phyloP scores from a whole-genome alignment of 768 basidiomycete genomes.

The Amanita rimosa region DNA sequence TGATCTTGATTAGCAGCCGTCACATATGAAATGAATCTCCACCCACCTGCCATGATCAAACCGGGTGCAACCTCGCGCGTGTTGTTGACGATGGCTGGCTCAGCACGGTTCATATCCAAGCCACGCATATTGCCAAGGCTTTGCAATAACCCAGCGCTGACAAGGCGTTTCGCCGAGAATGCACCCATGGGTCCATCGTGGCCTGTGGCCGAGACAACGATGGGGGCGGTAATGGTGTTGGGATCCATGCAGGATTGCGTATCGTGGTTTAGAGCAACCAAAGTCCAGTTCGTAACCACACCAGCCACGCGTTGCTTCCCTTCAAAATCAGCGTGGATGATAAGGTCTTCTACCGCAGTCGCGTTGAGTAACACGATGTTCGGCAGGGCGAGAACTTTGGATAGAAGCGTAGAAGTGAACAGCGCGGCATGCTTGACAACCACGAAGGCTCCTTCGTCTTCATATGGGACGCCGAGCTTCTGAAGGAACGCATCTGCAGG shows the following conservation, averaged over 20 bases:
- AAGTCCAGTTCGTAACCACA: conserved; percentile 42
- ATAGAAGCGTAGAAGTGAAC: conserved; percentile 69
- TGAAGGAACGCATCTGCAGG: conserved; percentile 63
- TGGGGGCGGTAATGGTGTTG: conserved; percentile 71
- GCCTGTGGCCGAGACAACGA: conserved; percentile 62
- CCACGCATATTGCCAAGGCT: conserved; percentile 74
- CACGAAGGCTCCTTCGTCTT: conserved; percentile 69
- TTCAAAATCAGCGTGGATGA: conserved; percentile 50
- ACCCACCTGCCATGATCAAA: conserved; percentile 60
- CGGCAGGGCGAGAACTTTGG: conserved; percentile 55
- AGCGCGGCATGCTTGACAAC: conserved; percentile 77
- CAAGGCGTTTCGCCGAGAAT: conserved; percentile 70
- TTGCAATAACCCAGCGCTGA: conserved; percentile 62
- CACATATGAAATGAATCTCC: background rate
- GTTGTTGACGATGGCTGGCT: conserved; percentile 68
- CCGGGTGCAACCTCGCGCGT: conserved; percentile 72
- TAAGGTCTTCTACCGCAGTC: conserved; percentile 73
- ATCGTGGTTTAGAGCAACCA: conserved; percentile 51
- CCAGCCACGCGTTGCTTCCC: conserved; percentile 38
- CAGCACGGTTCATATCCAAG: conserved; percentile 74
- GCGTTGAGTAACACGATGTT: conserved; percentile 72
- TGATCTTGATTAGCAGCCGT: background rate
- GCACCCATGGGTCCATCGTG: conserved; percentile 78
- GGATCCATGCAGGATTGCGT: conserved; percentile 75
- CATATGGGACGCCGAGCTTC: conserved; percentile 61